Base-by-base conservation (phyloP, 2,329 filamentous ascomycete species). In the Didymella keratinophila region DNA sequence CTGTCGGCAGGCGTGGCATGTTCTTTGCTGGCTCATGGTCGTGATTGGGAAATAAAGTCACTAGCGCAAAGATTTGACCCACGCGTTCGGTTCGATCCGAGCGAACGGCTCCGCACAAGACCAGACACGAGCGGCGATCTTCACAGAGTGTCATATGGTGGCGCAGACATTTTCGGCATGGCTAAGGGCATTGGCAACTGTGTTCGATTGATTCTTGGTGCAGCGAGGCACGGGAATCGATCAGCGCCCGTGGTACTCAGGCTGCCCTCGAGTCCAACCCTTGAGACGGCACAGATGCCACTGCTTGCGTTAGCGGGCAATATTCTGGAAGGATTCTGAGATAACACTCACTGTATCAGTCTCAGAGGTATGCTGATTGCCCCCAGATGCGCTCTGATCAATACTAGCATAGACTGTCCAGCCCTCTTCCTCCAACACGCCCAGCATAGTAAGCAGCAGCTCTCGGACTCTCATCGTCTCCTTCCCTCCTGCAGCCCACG, bases 1-100 rank as follows among this genome's bases (percentile, higher is more conserved):
- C 78, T 39, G 84, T 86, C n/a, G 82, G 76, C 48, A 91, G 80
- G 64, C 88, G 87, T 63, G 89, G 87, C 77, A 79, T 77, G 51
- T 65, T 51, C 68, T 43, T n/a, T 44, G 36, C 47, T 34, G 18
- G 30, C 47, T 28, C 57, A 60, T 60, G 43, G 9, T 48, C 21
- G 41, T 54, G 57, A 47, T 47, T 16, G 18, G 50, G 28, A 34
- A 46, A n/a, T 32, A 41, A 25, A n/a, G 46, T 54, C 41, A 48
- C 50, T 58, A 58, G 50, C 56, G 50, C 32, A 16, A 25, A 37
- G 48, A n/a, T 30, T n/a, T 20, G 36, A n/a, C 20, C 44, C 44
- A 47, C 30, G 14, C 28, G 52, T 37, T 48, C 36, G 27, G 10
- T 34, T 3, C 37, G 37, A 43, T 43, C 41, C 41, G 21, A 27